phyloP scores from a whole-genome alignment of 2,329 filamentous ascomycete species.

The Fusarium luffae region DNA sequence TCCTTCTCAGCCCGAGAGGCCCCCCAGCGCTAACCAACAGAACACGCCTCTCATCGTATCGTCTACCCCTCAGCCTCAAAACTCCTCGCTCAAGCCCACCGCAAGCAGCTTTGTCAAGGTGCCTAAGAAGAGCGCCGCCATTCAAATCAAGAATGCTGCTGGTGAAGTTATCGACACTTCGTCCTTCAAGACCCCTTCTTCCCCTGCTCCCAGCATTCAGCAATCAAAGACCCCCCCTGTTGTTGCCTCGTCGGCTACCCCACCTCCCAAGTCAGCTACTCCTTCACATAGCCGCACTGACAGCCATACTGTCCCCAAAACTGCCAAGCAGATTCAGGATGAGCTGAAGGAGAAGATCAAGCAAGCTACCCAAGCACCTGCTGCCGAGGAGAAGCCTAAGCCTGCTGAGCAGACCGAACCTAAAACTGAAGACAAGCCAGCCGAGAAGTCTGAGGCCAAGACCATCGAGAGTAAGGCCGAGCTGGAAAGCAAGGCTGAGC shows the following conservation, averaged over 20 bases:
- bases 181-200: constrained; percentile 67
- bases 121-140: constrained; percentile 75
- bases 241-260: constrained; percentile 80
- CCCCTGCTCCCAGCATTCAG: constrained; percentile 65
- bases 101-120: constrained; percentile 60
- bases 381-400: constrained; percentile 48
- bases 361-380: constrained; percentile 61
- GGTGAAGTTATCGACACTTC: constrained; percentile 81
- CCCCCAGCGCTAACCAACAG: constrained; percentile 72
- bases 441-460: constrained; percentile 19
- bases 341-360: constrained; percentile 86
- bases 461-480: constrained; percentile 33
- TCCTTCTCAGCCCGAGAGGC: constrained; percentile 78
- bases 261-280: constrained; percentile 79
- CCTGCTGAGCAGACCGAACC: constrained; percentile 26
- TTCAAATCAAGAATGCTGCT: constrained; percentile 85
- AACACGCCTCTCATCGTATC: constrained; percentile 69
- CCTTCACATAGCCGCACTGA: constrained; percentile 77
- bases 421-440: constrained; percentile 51
- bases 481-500: constrained; percentile 41
- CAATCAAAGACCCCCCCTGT: constrained; percentile 74
- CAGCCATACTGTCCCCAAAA: constrained; percentile 74
- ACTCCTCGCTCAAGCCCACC: constrained; percentile 65
- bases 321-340: constrained; percentile 81
- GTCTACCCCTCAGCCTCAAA: constrained; percentile 71